Evolutionary conservation across 202 grass and related monocot genomes (phyloP), one percentile per base, ranked within the genome.

Genomic region (Panicum virgatum): DNA sequence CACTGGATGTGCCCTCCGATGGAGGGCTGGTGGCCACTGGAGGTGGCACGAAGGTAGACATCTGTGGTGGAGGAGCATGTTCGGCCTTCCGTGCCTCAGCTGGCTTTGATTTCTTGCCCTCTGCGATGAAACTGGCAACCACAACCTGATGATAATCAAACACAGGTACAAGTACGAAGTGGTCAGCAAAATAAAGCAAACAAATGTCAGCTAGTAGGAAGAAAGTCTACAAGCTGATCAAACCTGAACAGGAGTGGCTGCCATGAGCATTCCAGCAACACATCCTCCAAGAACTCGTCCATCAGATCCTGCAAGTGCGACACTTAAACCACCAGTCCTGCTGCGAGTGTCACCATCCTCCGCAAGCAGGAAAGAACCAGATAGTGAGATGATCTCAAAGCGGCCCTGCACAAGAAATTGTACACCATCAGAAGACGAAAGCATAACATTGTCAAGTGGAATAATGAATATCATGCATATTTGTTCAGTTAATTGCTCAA

Each of bases 221-320:
- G 36, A 71, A 13, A 38, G 54, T 50, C 20, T n/a, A 18, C n/a
- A 22, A 26, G 50, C 27, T 38, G n/a, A 74, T 57, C 39, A 2
- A 48, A 98, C 92, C 90, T 93, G 96, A 57, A 98, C 96, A 79
- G 96, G 90, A 50, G 92, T 93, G 12, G 92, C 86, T 3, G 96
- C 96, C 89, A 93, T 82, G 46, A 98, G 87, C 92, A 96, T 93
- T 83, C 96, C 96, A 85, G 96, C 96, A 48, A 98, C 96, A 82
- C 92, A 91, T 70, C 92, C 96, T 42, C 96, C 96, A 76, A 98
- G 92, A 76, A 98, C 89, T 45, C 96, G 81, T 22, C 96, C 96
- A 84, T 99, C 93, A 47, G 93, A 96, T 79, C 93, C 96, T 78
- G 96, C 92, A 30, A 96, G 78, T 66, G 91, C 96, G 1, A 99